Evolutionary conservation across 129 eudicot genomes (phyloP).

Genomic region (Ambrosia artemisiifolia): DNA sequence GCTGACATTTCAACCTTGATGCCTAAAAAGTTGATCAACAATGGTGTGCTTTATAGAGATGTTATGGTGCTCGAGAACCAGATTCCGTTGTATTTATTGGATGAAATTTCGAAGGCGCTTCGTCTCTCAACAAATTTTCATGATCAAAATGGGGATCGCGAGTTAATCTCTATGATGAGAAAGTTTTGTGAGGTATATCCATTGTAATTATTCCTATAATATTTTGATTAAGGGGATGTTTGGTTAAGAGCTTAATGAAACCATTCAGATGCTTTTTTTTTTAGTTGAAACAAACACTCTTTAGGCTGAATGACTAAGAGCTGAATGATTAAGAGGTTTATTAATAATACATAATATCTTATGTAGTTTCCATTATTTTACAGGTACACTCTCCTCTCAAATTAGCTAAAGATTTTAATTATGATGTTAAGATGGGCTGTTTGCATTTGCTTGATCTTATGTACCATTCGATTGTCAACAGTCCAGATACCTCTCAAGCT

Average conservation of each 20-base stretch:
- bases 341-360: too few relatives aligned
- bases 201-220: too few relatives aligned
- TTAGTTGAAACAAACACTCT: too few relatives aligned
- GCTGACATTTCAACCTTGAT: constrained; percentile 18
- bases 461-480: constrained; percentile 41
- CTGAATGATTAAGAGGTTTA: too few relatives aligned
- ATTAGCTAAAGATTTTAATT: background rate
- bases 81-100: constrained; percentile 29
- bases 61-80: constrained; percentile 51
- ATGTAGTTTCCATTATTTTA: too few relatives aligned
- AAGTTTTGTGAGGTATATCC: constrained; percentile 29
- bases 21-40: constrained; percentile 18
- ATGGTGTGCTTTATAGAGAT: constrained; percentile 35
- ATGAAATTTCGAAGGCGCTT: constrained; percentile 24
- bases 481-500: background rate
- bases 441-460: constrained; percentile 45
- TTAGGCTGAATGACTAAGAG: too few relatives aligned
- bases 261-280: too few relatives aligned
- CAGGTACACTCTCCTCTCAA: constrained; percentile 38
- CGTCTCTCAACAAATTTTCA: background rate
- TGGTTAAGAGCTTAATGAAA: too few relatives aligned
- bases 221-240: too few relatives aligned
- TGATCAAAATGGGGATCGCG: background rate
- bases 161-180: constrained; percentile 15
- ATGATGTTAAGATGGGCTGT: background rate